These are phyloP conservation scores for Cyberlindnera maclurae DNA, from an alignment of 805 yeast species.

Conservation along the genomic window DNA sequence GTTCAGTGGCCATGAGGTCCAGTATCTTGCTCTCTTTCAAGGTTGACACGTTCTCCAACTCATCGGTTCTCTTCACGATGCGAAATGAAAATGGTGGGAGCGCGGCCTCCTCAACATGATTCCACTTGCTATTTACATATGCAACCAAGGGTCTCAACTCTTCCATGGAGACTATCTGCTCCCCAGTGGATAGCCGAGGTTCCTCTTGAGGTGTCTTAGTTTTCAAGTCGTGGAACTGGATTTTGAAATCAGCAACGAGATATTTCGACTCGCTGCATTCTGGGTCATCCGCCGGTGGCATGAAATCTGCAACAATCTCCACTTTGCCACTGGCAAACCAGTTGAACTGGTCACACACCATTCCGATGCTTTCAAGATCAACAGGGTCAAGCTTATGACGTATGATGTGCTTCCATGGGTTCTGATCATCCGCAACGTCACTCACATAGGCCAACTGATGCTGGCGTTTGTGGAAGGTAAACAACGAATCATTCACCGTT, in stretches of 20 bases:
- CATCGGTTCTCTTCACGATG: conserved; percentile 38
- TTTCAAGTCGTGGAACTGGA: conserved; percentile 55
- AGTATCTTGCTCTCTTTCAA: conserved; percentile 38
- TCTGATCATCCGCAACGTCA: conserved; percentile 28
- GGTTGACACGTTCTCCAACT: conserved; percentile 32
- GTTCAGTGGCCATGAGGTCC: conserved; percentile 46
- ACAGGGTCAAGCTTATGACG: conserved; percentile 37
- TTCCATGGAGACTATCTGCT: conserved; percentile 50
- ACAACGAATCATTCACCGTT: conserved; percentile 65
- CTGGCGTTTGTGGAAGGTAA: conserved; percentile 72
- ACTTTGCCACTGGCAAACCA: conserved; percentile 71
- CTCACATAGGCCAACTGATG: conserved; percentile 41
- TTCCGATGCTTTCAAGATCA: conserved; percentile 30
- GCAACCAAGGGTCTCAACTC: conserved; percentile 56
- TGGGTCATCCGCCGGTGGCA: conserved; percentile 49
- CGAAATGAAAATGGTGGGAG: conserved; percentile 31
- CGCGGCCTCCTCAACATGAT: conserved; percentile 24
- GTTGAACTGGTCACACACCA: conserved; percentile 36
- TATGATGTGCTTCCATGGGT: conserved; percentile 45
- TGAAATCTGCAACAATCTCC: conserved; percentile 64
- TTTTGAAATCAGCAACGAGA: conserved; percentile 59
- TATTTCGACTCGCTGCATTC: conserved; percentile 33
- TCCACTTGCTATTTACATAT: conserved; percentile 47
- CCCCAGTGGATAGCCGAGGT: conserved; percentile 45
- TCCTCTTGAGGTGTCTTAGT: conserved; percentile 44